Evolutionary conservation across 768 basidiomycete genomes (phyloP), one percentile per base, ranked within the genome.

Genomic region (Kwoniella botswanensis): DNA sequence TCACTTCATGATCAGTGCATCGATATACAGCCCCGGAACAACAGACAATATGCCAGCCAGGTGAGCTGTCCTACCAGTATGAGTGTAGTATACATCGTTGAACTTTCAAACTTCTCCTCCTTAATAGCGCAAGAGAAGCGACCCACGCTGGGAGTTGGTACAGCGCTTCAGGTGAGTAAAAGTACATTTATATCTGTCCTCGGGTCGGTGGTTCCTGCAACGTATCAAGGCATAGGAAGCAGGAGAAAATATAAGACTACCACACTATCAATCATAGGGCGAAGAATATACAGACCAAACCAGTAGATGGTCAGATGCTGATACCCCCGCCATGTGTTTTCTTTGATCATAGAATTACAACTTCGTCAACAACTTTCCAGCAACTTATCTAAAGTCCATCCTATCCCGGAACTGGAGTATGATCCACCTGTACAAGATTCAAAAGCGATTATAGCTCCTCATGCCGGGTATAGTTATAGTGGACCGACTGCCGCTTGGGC

Each of bases 391-490:
- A 85, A 85, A 41, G 93, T 93, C 35, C 83, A 87, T 26, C 67
- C 87, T 42, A 85, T 86, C 3, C 80, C 82, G 6, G 83, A 85
- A 46, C 83, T 86, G 26, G 70, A 88, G 77, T 89, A 89, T 86
- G 78, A 84, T 1, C 90, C 89, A 53, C 94, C 94, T 1, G 86
- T 94, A 74, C 78, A 84, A 61, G 88, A 89, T 35, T 89, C 88
- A 74, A 91, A 88, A 81, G 97, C 95, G n/a, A 88, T 99, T 80
- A 95, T 99, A 56, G 95, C 92, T 21, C 97, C 97, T 94, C 97
- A 99, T 83, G 97, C 97, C 2, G 97, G 97, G 5, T 98, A 95
- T 85, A 88, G 90, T 4, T 98, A 97, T 84, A 97, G 94, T 65
- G 97, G 97, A 22, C 90, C 89, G 4, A 87, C 95, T 0, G 96